Conservation (phyloP, 164 flowering plant genomes). For the Sedum album region DNA sequence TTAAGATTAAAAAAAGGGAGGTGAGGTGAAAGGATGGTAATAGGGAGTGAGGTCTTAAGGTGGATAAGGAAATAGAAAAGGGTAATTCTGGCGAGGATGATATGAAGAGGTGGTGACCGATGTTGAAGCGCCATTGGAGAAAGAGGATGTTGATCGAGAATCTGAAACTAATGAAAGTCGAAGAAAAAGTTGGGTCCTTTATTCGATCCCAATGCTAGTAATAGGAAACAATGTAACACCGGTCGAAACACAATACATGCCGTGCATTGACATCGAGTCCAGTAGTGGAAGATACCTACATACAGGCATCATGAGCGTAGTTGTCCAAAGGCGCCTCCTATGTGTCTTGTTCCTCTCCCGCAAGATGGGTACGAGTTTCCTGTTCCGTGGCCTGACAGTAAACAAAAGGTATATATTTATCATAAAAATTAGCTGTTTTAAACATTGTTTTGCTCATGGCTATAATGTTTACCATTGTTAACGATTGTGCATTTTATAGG, state of each 20-base stretch:
- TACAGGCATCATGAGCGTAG: slow-evolving; percentile 82
- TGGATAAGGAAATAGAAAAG: slow-evolving; percentile 8
- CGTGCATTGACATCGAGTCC: slow-evolving; percentile 73
- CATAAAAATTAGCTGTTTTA: not conserved
- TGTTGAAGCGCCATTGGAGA: slow-evolving; percentile 26
- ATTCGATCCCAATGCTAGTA: slow-evolving; percentile 58
- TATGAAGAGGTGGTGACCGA: slow-evolving; percentile 22
- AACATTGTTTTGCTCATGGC: not conserved
- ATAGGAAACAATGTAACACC: slow-evolving; percentile 75
- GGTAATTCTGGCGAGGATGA: slow-evolving; percentile 33
- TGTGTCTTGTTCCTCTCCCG: slow-evolving; percentile 86
- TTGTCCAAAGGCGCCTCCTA: slow-evolving; percentile 61
- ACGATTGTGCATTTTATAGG: slow-evolving; percentile 29
- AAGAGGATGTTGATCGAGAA: slow-evolving; percentile 28
- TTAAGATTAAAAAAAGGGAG: slow-evolving; percentile 24
- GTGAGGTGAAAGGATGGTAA: slow-evolving; percentile 31
- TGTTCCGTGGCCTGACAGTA: slow-evolving; percentile 85
- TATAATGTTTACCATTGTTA: not conserved
- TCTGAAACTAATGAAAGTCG: slow-evolving; percentile 24
- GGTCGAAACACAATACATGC: slow-evolving; percentile 85
- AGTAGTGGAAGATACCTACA: slow-evolving; percentile 36
- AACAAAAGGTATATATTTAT: slow-evolving; percentile 48
- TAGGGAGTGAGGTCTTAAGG: slow-evolving; percentile 18
- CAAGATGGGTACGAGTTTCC: slow-evolving; percentile 60
- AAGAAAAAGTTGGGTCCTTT: slow-evolving; percentile 56